A percentile compares a stretch with the other conserved stretches of the same genome.
These are phyloP conservation scores for Trypanosoma cruzi DNA, from an alignment of 208 protist species.

Conservation along the genomic window DNA sequence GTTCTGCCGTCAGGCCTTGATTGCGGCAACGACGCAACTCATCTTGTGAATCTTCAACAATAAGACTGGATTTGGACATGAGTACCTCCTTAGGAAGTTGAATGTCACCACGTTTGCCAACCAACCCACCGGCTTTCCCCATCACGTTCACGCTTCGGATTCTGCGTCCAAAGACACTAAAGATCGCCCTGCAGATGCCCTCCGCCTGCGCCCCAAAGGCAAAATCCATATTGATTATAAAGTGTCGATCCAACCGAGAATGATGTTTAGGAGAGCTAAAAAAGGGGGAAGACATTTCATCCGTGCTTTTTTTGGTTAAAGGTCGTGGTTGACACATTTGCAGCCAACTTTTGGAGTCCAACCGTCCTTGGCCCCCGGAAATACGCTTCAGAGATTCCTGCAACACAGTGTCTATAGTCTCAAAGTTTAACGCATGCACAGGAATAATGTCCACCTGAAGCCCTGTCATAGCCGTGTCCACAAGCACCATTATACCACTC, in stretches of 20 bases:
- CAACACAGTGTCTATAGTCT: slow-evolving; percentile 65
- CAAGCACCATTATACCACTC: slow-evolving; percentile 72
- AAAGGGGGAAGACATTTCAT: not conserved
- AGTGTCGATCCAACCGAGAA: slow-evolving; percentile 54
- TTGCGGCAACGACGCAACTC: slow-evolving; percentile 85
- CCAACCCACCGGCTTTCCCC: slow-evolving; percentile 88
- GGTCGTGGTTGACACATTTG: not conserved
- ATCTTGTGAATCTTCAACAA: slow-evolving; percentile 84
- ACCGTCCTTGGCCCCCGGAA: slow-evolving; percentile 14
- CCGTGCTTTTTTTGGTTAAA: not conserved
- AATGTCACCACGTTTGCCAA: slow-evolving; percentile 88
- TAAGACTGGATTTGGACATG: slow-evolving; percentile 83
- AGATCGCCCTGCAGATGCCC: slow-evolving; percentile 76
- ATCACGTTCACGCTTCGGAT: slow-evolving; percentile 90
- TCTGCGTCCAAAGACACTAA: slow-evolving; percentile 76
- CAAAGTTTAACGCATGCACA: slow-evolving; percentile 61
- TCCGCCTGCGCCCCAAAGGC: slow-evolving; percentile 91
- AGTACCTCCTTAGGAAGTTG: slow-evolving; percentile 86
- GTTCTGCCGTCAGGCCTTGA: slow-evolving; percentile 57
- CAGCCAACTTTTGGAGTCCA: not conserved
- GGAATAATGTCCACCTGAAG: slow-evolving; percentile 87
- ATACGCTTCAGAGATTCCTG: slow-evolving; percentile 33
- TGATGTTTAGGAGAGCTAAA: slow-evolving; percentile 1
- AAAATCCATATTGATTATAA: slow-evolving; percentile 94
- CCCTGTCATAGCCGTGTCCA: slow-evolving; percentile 87